Conservation (phyloP, 1,284 basidiomycete genomes). For the Vanrija pseudolonga region DNA sequence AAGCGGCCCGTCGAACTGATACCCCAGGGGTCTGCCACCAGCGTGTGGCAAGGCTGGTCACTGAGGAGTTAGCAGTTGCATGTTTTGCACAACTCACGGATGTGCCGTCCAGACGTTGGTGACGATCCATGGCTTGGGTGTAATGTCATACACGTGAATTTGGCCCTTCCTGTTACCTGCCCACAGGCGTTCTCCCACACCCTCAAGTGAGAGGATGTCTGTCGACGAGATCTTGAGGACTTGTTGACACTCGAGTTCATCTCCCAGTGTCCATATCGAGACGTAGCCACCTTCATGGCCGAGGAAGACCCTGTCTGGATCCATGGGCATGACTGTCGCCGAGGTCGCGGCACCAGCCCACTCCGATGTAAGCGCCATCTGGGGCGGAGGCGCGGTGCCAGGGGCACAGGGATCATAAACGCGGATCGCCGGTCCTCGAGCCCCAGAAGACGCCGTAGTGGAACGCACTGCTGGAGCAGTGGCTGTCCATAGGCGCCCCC, state of each 20-base stretch:
- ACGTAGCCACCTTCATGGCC: slow-evolving; percentile 90
- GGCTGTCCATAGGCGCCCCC: slow-evolving; percentile 72
- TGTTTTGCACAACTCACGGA: slow-evolving; percentile 37
- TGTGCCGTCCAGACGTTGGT: slow-evolving; percentile 91
- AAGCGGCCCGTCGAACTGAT: slow-evolving; percentile 58
- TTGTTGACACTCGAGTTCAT: slow-evolving; percentile 31
- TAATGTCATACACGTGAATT: slow-evolving; percentile 78
- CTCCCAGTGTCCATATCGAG: slow-evolving; percentile 62
- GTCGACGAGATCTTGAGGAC: slow-evolving; percentile 69
- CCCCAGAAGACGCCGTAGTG: slow-evolving; percentile 47
- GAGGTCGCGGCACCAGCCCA: slow-evolving; percentile 70
- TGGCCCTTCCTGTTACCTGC: slow-evolving; percentile 74
- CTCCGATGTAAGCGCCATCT: slow-evolving; percentile 54
- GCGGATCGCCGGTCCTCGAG: slow-evolving; percentile 66
- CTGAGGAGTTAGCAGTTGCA: slow-evolving; percentile 24
- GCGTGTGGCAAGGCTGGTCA: slow-evolving; percentile 66
- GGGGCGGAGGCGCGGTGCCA: slow-evolving; percentile 39
- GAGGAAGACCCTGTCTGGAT: slow-evolving; percentile 69
- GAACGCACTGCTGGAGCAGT: slow-evolving; percentile 46
- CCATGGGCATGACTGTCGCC: slow-evolving; percentile 69
- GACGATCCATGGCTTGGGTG: slow-evolving; percentile 67
- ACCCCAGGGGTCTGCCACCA: slow-evolving; percentile 69
- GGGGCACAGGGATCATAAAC: slow-evolving; percentile 64
- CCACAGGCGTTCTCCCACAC: slow-evolving; percentile 79
- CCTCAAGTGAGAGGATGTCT: slow-evolving; percentile 72